Base-by-base conservation (phyloP, 1,284 basidiomycete genomes). In the Ceratobasidium papillatum region DNA sequence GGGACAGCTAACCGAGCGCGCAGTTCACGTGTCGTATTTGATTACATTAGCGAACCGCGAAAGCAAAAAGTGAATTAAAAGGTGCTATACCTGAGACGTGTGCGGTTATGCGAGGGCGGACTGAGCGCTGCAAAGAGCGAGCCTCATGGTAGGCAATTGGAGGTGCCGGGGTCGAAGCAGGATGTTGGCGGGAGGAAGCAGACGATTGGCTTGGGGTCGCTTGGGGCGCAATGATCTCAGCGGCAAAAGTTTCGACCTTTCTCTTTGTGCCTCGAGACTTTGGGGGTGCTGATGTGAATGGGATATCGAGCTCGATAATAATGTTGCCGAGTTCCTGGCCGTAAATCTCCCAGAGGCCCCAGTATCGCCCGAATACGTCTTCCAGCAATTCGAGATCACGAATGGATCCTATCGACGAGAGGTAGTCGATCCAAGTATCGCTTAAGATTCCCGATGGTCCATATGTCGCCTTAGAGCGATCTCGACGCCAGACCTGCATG, bases 341-440 rank as follows among this genome's bases (percentile, higher is more conserved):
- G 30, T 63, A 63, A 22, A 17, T 12, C 5, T 63, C 43, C 61
- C 61, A 61, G n/a, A 41, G n/a, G 3, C 58, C 58, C 58, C 58
- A 63, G 5, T 32, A 8, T 4, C 19, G 41, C 11, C 22, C 41
- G 11, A 63, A 63, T 17, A 63, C 14, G 11, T 41, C 41, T 8
- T 47, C 2, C 12, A 63, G 25, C 25, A 17, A 2, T 19, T 63
- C 43, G 14, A 2, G 43, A n/a, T 63, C 61, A 8, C 17, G n/a
- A 41, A 63, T 45, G 1, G 43, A 34, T 3, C 61, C 61, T 1
- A 63, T 47, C 4, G 61, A 45, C 22, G 61, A 45, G 14, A 63
- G 25, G 25, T 2, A 45, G 43, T 63, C 61, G 4, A 63, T 27
- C 9, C n/a, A 47, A 12, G 25, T 17, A 17, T 63, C 61, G 34